Conservation (phyloP, 2,329 filamentous ascomycete genomes). For the Geosmithia morbida region DNA sequence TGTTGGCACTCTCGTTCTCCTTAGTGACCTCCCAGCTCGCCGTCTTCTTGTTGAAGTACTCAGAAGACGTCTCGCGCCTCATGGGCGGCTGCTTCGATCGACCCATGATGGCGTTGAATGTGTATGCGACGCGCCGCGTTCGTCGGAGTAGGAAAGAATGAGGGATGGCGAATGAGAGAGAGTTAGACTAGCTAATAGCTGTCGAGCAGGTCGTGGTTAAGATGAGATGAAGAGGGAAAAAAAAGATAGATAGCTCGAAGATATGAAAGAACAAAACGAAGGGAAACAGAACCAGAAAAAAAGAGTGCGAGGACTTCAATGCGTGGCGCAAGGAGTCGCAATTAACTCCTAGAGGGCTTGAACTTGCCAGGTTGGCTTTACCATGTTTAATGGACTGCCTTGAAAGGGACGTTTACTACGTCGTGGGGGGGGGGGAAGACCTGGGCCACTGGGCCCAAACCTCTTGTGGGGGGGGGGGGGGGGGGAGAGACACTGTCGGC, state of each 20-base stretch:
- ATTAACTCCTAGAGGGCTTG: not conserved
- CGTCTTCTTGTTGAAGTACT: conserved; percentile 40
- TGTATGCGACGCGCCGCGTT: not conserved
- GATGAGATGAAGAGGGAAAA: not conserved
- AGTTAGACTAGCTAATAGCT: not conserved
- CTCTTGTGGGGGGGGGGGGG: not conserved
- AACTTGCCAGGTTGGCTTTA: conserved; percentile 5
- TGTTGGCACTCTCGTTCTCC: conserved; percentile 11
- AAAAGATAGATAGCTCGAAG: not conserved
- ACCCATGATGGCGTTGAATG: conserved; percentile 36
- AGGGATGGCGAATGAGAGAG: not conserved
- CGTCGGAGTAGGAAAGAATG: not conserved
- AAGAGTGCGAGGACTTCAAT: not conserved
- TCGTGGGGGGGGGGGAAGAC: not conserved
- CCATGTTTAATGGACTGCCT: not conserved
- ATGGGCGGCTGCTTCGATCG: conserved; percentile 57
- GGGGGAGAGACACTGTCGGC: too few species aligned
- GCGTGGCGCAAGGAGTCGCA: not conserved
- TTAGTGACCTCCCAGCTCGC: conserved; percentile 18
- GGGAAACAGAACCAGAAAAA: conserved; percentile 1
- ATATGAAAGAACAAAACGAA: not conserved
- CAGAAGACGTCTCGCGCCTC: conserved; percentile 51
- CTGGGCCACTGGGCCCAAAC: too few species aligned
- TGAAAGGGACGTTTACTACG: conserved; percentile 7
- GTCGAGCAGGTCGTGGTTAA: not conserved